Conservation (phyloP, 1,284 basidiomycete genomes). For the Ganoderma meredithae region DNA sequence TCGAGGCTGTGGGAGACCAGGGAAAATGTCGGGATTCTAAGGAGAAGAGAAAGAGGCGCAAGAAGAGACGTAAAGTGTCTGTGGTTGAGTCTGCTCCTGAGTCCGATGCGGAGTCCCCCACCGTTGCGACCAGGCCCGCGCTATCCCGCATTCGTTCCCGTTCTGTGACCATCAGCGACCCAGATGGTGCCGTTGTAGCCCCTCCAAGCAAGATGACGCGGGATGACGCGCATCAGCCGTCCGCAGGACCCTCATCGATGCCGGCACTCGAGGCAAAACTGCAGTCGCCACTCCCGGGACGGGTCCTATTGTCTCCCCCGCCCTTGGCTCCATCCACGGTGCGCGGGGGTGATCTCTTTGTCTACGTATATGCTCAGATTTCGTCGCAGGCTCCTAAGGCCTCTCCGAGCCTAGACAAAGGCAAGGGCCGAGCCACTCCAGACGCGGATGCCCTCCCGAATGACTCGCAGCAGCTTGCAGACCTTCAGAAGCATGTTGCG, state of each 20-base stretch:
- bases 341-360: not conserved
- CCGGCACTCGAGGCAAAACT: not conserved
- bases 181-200: not conserved
- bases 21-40: constrained; percentile 28
- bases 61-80: constrained; percentile 38
- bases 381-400: not conserved
- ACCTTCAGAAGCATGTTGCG: constrained; percentile 25
- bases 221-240: constrained; percentile 9
- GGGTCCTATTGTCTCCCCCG: constrained; percentile 1
- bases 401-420: constrained; percentile 22
- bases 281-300: constrained; percentile 6
- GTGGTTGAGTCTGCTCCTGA: constrained; percentile 26
- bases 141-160: constrained; percentile 21
- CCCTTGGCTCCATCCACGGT: constrained; percentile 14
- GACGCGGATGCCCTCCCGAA: not conserved
- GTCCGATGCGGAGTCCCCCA: constrained; percentile 13
- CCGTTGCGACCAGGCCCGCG: constrained; percentile 4
- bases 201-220: not conserved
- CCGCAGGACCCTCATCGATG: constrained; percentile 16
- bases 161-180: constrained; percentile 11
- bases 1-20: constrained; percentile 3
- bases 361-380: not conserved
- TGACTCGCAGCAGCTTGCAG: constrained; percentile 17
- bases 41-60: constrained; percentile 39
- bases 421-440: constrained; percentile 26